These are phyloP conservation scores for Cymbidium sinense DNA, from an alignment of 106 monocot genomes.

Conservation along the genomic window DNA sequence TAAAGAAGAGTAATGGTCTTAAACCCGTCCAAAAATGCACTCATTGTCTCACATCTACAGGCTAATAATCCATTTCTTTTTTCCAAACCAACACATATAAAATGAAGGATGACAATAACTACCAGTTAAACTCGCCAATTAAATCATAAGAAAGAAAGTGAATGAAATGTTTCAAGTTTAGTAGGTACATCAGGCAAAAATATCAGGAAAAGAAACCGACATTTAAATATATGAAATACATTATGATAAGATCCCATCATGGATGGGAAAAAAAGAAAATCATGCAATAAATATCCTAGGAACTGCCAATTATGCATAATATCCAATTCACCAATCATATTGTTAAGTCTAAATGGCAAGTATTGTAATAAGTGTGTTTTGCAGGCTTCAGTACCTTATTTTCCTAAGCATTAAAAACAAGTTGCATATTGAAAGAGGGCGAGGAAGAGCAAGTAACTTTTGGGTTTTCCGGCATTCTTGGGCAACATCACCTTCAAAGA, in stretches of 20 bases:
- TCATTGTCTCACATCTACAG: not conserved
- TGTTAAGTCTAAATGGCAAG: not conserved
- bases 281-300: not conserved
- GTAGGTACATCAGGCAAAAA: not conserved
- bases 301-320: not conserved
- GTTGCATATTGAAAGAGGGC: constrained; percentile 45
- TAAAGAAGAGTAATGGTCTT: too few species aligned
- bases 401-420: constrained; percentile 56
- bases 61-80: not conserved
- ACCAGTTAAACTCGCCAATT: not conserved
- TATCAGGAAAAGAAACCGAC: not conserved
- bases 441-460: constrained; percentile 69
- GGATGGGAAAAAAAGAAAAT: not conserved
- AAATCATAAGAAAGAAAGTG: not conserved
- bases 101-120: not conserved
- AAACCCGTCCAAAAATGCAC: not conserved
- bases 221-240: not conserved
- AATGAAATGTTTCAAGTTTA: not conserved
- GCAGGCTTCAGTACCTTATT: constrained; percentile 58
- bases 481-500: constrained; percentile 79
- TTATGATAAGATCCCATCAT: not conserved
- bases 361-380: not conserved
- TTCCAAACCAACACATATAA: not conserved
- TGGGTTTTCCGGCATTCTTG: constrained; percentile 82
- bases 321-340: not conserved